phyloP scores from a whole-genome alignment of 352 stramenopile species.

The Bremia lactucae region DNA sequence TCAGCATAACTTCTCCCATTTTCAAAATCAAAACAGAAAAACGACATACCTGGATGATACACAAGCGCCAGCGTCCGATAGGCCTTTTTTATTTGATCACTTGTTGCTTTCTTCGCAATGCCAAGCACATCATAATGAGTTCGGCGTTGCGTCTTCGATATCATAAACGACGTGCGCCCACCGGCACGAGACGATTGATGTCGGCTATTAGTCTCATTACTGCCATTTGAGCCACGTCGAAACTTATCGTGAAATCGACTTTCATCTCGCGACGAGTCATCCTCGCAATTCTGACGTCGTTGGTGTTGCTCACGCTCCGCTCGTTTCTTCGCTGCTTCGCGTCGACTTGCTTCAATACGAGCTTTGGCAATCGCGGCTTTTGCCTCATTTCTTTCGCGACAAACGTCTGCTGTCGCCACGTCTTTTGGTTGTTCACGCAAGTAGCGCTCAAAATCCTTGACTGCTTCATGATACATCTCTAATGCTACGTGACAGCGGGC shows the following conservation, averaged over 20 bases:
- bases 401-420: slow-evolving; percentile 19
- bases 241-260: slow-evolving; percentile 44
- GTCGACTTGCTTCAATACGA: slow-evolving; percentile 24
- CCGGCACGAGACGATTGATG: slow-evolving; percentile 12
- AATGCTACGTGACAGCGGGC: slow-evolving; percentile 58
- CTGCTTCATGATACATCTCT: slow-evolving; percentile 41
- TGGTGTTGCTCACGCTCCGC: slow-evolving; percentile 37
- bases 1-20: background rate
- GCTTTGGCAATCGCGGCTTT: slow-evolving; percentile 36
- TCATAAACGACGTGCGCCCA: slow-evolving; percentile 25
- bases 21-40: background rate
- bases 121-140: slow-evolving; percentile 81
- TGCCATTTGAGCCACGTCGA: slow-evolving; percentile 14
- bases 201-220: slow-evolving; percentile 5
- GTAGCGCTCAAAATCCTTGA: slow-evolving; percentile 73
- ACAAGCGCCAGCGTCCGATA: slow-evolving; percentile 83
- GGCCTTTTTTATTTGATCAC: slow-evolving; percentile 79
- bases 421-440: slow-evolving; percentile 33
- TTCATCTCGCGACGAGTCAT: slow-evolving; percentile 42
- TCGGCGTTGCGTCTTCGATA: slow-evolving; percentile 21
- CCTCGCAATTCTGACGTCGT: slow-evolving; percentile 16
- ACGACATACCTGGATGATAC: slow-evolving; percentile 68
- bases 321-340: slow-evolving; percentile 32
- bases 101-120: slow-evolving; percentile 39
- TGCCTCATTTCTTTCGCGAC: slow-evolving; percentile 38